Evolutionary conservation across 2,329 filamentous ascomycete genomes (phyloP).

Genomic region (Geosmithia morbida): DNA sequence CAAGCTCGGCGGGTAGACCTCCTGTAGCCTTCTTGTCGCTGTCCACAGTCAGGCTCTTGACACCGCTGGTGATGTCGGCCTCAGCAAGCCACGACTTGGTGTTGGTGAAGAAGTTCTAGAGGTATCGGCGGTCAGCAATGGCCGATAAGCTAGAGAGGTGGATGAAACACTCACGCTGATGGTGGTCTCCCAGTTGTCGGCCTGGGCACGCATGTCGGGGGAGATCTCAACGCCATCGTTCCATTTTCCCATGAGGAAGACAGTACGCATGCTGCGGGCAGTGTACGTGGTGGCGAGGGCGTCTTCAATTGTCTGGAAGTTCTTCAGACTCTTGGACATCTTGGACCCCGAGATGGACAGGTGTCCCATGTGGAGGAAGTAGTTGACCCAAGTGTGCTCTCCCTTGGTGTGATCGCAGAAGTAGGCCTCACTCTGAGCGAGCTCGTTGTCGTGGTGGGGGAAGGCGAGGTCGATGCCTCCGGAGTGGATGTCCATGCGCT

Average conservation of each 20-base stretch:
- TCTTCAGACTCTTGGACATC: constrained; percentile 94
- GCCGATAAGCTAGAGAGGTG: not conserved
- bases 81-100: constrained; percentile 38
- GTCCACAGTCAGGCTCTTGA: constrained; percentile 23
- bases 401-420: constrained; percentile 40
- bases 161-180: constrained; percentile 38
- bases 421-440: constrained; percentile 83
- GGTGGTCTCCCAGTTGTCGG: constrained; percentile 66
- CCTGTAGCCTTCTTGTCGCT: constrained; percentile 15
- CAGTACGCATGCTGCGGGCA: constrained; percentile 63
- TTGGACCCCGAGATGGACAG: constrained; percentile 74
- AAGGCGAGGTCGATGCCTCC: constrained; percentile 86
- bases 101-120: constrained; percentile 43
- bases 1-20: constrained; percentile 24
- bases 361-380: constrained; percentile 93
- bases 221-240: constrained; percentile 87
- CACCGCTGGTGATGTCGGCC: constrained; percentile 16
- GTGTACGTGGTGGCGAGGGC: constrained; percentile 60
- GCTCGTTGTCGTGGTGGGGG: constrained; percentile 85
- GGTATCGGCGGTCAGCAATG: not conserved
- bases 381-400: constrained; percentile 75
- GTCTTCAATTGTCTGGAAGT: constrained; percentile 86
- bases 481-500: constrained; percentile 82
- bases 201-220: constrained; percentile 61
- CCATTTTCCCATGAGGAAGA: constrained; percentile 82